Conservation (phyloP, 2,329 filamentous ascomycete species). For the Leptosphaerulina australis region DNA sequence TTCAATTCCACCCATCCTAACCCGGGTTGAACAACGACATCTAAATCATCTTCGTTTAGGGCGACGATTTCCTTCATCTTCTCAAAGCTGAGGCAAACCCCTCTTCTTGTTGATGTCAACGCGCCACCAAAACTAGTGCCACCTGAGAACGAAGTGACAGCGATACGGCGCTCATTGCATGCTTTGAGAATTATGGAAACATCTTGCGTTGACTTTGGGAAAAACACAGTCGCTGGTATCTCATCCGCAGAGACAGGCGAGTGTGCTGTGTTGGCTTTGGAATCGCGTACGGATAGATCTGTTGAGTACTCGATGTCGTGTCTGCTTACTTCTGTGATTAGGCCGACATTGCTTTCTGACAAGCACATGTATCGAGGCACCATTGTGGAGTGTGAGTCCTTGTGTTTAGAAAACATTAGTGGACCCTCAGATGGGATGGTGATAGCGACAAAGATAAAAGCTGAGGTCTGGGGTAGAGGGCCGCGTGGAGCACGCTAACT, state of each 20-base stretch:
- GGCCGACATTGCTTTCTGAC: neutral
- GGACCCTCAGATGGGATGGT: neutral
- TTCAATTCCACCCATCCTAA: slow-evolving; percentile 86
- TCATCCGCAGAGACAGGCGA: slow-evolving; percentile 38
- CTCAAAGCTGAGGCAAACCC: slow-evolving; percentile 82
- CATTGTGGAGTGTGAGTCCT: no score
- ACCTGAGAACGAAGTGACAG: slow-evolving; percentile 84
- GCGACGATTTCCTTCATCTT: slow-evolving; percentile 83
- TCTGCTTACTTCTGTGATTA: neutral
- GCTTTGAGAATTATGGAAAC: slow-evolving; percentile 81
- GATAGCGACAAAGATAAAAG: neutral
- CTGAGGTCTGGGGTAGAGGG: neutral
- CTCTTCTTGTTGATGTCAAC: slow-evolving; percentile 77
- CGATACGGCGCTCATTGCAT: slow-evolving; percentile 77
- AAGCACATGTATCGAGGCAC: no score
- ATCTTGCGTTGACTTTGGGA: slow-evolving; percentile 75
- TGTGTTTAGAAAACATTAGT: no score
- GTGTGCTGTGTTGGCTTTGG: slow-evolving; percentile 33
- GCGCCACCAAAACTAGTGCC: slow-evolving; percentile 89
- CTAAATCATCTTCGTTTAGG: slow-evolving; percentile 71
- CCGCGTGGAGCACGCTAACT: slow-evolving; percentile 4
- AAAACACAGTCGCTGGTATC: slow-evolving; percentile 66
- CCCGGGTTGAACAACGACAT: slow-evolving; percentile 65
- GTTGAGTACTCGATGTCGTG: slow-evolving; percentile 17
- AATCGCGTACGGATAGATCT: slow-evolving; percentile 10